phyloP scores from a whole-genome alignment of 2,329 filamentous ascomycete genomes.

The Fusarium caatingaense region DNA sequence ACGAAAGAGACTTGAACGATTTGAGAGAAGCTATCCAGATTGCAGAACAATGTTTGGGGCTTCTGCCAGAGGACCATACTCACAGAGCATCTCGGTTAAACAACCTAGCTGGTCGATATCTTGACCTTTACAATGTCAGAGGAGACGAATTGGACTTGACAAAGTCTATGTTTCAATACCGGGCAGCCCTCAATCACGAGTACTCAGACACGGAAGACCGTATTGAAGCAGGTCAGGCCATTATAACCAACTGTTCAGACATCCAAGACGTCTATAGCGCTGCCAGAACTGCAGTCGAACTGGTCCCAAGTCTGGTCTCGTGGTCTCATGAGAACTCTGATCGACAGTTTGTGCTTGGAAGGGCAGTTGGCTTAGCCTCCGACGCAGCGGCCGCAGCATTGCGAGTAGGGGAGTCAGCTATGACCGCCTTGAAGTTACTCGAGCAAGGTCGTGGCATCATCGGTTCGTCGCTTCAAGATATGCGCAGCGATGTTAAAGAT shows the following conservation, averaged over 20 bases:
- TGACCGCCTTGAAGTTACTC: not conserved
- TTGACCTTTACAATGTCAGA: not conserved
- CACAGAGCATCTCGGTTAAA: not conserved
- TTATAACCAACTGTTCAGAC: not conserved
- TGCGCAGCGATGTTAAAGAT: not conserved
- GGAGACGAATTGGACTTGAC: not conserved
- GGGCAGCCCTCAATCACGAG: not conserved
- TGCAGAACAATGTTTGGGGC: not conserved
- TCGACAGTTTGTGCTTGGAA: not conserved
- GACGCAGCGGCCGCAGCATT: not conserved
- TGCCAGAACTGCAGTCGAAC: not conserved
- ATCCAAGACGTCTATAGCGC: not conserved
- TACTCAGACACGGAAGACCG: not conserved
- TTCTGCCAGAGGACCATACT: not conserved
- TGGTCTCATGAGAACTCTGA: not conserved
- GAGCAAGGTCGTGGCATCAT: not conserved
- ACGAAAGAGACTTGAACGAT: not conserved
- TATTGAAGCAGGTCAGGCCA: not conserved
- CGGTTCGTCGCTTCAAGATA: not conserved
- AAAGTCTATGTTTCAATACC: not conserved
- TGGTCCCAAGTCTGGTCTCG: not conserved
- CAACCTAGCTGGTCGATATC: not conserved
- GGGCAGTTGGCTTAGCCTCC: not conserved
- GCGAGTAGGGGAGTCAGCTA: fast-evolving
- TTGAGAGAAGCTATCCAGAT: not conserved